phyloP scores from a whole-genome alignment of 139 green algal genomes.

The Haematococcus sp. region DNA sequence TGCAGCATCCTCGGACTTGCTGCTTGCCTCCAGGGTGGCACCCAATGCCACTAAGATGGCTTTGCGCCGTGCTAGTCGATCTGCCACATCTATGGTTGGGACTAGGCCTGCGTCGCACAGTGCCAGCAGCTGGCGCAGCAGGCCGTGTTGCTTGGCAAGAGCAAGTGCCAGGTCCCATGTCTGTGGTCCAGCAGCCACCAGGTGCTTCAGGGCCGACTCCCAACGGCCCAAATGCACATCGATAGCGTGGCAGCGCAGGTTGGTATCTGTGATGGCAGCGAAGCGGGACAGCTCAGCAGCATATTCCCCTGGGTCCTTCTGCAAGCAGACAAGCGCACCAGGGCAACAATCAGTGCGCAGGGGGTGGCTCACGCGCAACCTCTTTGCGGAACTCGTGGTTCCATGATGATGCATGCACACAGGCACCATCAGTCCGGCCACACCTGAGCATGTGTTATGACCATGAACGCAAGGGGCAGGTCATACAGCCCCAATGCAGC shows the following conservation, averaged over 20 bases:
- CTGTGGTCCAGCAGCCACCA: conserved; percentile 56
- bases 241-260: conserved; percentile 57
- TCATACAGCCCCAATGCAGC: conserved; percentile 89
- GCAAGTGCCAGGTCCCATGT: conserved; percentile 62
- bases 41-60: conserved; percentile 47
- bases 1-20: conserved; percentile 68
- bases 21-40: conserved; percentile 38
- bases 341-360: neutral
- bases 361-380: too few relatives aligned
- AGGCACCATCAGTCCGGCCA: neutral
- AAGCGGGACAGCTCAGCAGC: conserved; percentile 76
- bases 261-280: conserved; percentile 15
- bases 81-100: too few relatives aligned
- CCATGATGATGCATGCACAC: neutral
- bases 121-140: conserved; percentile 74
- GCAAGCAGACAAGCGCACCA: conserved; percentile 11
- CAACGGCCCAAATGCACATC: conserved; percentile 76
- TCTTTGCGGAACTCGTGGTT: too few relatives aligned
- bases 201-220: conserved; percentile 54
- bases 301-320: conserved; percentile 91
- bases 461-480: conserved; percentile 89
- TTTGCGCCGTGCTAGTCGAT: conserved; percentile 3
- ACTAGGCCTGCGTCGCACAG: conserved; percentile 31
- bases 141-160: conserved; percentile 59
- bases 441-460: conserved; percentile 69